Conservation (phyloP, 2,329 filamentous ascomycete species). For the Colletotrichum tropicicola region DNA sequence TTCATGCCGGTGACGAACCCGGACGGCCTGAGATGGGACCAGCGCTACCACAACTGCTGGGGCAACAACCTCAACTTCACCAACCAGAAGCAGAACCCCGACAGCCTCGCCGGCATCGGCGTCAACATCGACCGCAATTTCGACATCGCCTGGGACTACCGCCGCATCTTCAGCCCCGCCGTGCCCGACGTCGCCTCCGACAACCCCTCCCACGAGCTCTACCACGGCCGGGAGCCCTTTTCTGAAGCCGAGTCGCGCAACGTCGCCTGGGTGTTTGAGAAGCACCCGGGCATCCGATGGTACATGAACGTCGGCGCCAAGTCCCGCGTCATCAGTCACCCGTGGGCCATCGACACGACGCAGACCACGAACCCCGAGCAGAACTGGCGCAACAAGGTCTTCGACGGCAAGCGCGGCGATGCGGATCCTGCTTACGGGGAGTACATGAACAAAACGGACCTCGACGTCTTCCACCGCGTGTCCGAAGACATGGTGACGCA, state of each 20-base stretch:
- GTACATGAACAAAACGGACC: slow-evolving; percentile 49
- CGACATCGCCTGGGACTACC: slow-evolving; percentile 65
- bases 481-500: slow-evolving; percentile 43
- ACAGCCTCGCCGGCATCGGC: slow-evolving; percentile 42
- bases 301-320: slow-evolving; percentile 67
- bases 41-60: slow-evolving; percentile 59
- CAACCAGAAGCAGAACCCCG: slow-evolving; percentile 20
- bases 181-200: slow-evolving; percentile 36
- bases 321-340: slow-evolving; percentile 60
- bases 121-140: slow-evolving; percentile 66
- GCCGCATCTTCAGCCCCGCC: slow-evolving; percentile 49
- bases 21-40: slow-evolving; percentile 61
- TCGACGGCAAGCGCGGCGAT: slow-evolving; percentile 59
- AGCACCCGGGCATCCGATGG: slow-evolving; percentile 59
- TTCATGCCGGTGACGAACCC: slow-evolving; percentile 61
- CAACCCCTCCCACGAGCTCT: slow-evolving; percentile 55
- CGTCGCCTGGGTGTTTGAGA: slow-evolving; percentile 59
- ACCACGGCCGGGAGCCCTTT: slow-evolving; percentile 57
- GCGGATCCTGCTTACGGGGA: slow-evolving; percentile 52
- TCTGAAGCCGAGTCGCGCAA: slow-evolving; percentile 66
- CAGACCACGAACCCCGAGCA: slow-evolving; percentile 52
- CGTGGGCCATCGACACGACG: slow-evolving; percentile 64
- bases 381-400: slow-evolving; percentile 62
- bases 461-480: slow-evolving; percentile 37
- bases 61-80: slow-evolving; percentile 62